Evolutionary conservation across 2,329 filamentous ascomycete species (phyloP), one percentile per base, ranked within the genome.

Genomic region (Diaporthe sp.): DNA sequence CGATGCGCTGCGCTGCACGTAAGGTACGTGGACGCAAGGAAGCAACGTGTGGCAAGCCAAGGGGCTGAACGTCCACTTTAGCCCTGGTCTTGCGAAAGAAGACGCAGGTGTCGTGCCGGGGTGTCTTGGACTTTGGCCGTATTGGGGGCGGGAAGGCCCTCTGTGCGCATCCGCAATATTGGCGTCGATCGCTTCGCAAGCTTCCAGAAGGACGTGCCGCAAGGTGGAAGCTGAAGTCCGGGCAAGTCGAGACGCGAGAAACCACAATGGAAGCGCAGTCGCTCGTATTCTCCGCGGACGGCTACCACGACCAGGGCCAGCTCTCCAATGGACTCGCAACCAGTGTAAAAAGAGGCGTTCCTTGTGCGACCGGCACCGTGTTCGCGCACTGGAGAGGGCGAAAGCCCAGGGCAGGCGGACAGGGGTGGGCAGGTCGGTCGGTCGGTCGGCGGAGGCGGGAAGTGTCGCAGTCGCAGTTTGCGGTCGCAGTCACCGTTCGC

Each of bases 231-330:
- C 73, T 73, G 73, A 71, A 60, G 49, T 70, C 65, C 65, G 65
- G 65, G 65, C 65, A 70, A 70, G 34, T 70, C 65, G 55, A 65
- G 73, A 49, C 73, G 44, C 58, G 72, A 55, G 72, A 55, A 34
- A 44, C 55, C 80, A 81, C 80, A 79, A 78, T 78, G 75, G 78
- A 79, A 79, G 78, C 77, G 74, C 78, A 77, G 72, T 78, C 77
- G 77, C 81, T 84, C 83, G 83, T 84, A 85, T 84, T 82, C 76
- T 80, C 79, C 79, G 78, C 72, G 75, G 71, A 73, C 72, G 72
- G 73, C 75, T 77, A 78, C 78, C 75, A 79, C 76, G 77, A 76
- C 70, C 72, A 76, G 65, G 51, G 63, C 51, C n/a, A 42, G 63
- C 49, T 78, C 78, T 80, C 81, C 82, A 83, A 84, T 84, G 79